phyloP scores from a whole-genome alignment of 495 filamentous ascomycete species.

The Penicillium paradoxum region DNA sequence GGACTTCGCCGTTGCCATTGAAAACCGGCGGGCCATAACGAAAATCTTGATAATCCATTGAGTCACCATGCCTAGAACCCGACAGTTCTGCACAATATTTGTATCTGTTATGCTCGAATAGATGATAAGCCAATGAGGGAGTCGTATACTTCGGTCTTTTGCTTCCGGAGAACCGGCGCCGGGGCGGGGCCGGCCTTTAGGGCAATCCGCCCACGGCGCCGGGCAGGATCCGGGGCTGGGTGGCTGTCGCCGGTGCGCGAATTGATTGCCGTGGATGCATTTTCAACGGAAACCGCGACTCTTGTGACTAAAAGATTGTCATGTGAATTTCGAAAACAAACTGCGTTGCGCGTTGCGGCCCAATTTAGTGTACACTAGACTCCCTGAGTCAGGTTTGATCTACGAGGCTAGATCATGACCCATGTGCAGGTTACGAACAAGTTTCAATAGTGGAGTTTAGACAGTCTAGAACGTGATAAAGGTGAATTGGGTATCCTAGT shows the following conservation, averaged over 20 bases:
- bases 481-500: not conserved
- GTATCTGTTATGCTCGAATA: conserved; percentile 19
- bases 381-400: not conserved
- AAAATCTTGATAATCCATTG: conserved; percentile 6
- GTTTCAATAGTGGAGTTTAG: not conserved
- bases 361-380: conserved; percentile 1
- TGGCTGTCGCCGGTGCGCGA: conserved; percentile 10
- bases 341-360: conserved; percentile 17
- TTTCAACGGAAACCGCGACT: not conserved
- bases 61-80: conserved; percentile 19
- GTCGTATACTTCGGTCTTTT: conserved; percentile 17
- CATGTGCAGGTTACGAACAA: not conserved
- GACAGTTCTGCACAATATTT: conserved; percentile 10
- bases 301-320: conserved; percentile 1
- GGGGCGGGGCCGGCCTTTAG: conserved; percentile 27
- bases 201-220: conserved; percentile 18
- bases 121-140: conserved; percentile 15
- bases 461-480: not conserved
- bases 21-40: conserved; percentile 10
- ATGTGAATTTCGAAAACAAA: conserved; percentile 8
- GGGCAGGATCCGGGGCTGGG: conserved; percentile 25
- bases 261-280: conserved; percentile 4
- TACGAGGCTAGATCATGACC: conserved; percentile 2
- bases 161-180: conserved; percentile 17
- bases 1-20: not conserved